Evolutionary conservation across 331 rosid genomes (phyloP).

Genomic region (Quercus lobata): DNA sequence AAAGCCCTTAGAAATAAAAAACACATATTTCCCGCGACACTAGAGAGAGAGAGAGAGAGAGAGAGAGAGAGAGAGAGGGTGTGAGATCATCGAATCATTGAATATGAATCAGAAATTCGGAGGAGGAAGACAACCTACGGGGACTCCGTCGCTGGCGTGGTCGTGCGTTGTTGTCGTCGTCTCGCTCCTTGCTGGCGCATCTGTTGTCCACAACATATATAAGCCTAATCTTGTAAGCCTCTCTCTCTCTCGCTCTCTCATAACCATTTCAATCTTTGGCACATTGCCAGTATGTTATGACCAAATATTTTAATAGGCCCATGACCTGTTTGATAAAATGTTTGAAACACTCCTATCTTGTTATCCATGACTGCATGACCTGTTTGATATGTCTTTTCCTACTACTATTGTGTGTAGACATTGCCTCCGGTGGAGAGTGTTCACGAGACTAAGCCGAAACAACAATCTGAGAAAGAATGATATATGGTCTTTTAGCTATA

Average conservation of each 20-base stretch:
- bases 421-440: constrained; percentile 17
- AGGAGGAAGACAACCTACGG: constrained; percentile 32
- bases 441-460: not conserved
- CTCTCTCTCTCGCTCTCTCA: not conserved
- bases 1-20: too few relatives aligned
- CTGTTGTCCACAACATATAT: constrained; percentile 40
- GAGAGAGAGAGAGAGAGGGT: not conserved
- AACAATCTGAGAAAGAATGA: constrained; percentile 11
- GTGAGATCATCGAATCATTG: not conserved
- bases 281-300: not conserved
- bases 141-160: constrained; percentile 46
- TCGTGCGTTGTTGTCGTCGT: constrained; percentile 37
- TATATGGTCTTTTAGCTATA: not conserved
- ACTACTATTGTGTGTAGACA: not conserved
- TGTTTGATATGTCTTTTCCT: not conserved
- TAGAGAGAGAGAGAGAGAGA: not conserved
- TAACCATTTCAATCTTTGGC: not conserved
- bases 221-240: constrained; percentile 38
- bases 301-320: too few relatives aligned
- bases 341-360: too few relatives aligned
- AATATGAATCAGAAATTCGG: constrained; percentile 39
- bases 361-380: too few relatives aligned
- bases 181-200: constrained; percentile 43
- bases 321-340: too few relatives aligned
- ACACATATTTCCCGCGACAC: too few relatives aligned